Evolutionary conservation across 768 basidiomycete genomes (phyloP).

Genomic region (Russula vinacea): DNA sequence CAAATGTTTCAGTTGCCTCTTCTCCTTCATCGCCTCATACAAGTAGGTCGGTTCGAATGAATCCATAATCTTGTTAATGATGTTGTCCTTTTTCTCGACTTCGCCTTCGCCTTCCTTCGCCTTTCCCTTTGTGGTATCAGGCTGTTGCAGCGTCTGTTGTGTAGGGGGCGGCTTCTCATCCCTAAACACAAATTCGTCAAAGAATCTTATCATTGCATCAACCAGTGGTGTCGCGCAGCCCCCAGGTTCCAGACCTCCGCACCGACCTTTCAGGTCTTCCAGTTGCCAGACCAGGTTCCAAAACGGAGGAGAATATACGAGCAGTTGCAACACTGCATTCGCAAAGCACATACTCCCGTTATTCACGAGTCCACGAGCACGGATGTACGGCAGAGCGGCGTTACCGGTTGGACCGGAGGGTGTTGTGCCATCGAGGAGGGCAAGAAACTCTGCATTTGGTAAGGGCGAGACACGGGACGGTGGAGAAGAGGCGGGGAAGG

Average conservation of each 20-base stretch:
- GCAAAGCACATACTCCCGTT: slow-evolving; percentile 98
- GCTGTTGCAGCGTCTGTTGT: slow-evolving; percentile 2
- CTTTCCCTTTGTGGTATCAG: slow-evolving; percentile 36
- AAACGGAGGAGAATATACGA: slow-evolving; percentile 88
- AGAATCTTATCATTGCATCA: slow-evolving; percentile 65
- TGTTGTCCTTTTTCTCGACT: no score
- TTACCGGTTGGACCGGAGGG: slow-evolving; percentile 23
- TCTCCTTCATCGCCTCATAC: slow-evolving; percentile 90
- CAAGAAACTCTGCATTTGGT: slow-evolving; percentile 49
- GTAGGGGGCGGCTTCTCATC: slow-evolving; percentile 34
- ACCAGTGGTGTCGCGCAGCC: slow-evolving; percentile 51
- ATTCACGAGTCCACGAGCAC: slow-evolving; percentile 83
- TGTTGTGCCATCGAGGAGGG: slow-evolving; percentile 48
- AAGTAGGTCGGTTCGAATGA: slow-evolving; percentile 83
- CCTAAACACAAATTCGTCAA: slow-evolving; percentile 67
- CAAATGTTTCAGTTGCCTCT: slow-evolving; percentile 92
- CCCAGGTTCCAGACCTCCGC: slow-evolving; percentile 33
- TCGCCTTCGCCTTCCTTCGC: slow-evolving; percentile 43
- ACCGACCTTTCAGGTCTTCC: slow-evolving; percentile 44
- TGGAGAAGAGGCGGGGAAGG: slow-evolving; percentile 51
- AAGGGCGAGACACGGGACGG: slow-evolving; percentile 35
- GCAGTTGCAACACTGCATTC: slow-evolving; percentile 86
- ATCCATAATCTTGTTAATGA: slow-evolving; percentile 49
- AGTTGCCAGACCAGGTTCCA: slow-evolving; percentile 72
- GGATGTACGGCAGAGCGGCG: slow-evolving; percentile 41